Evolutionary conservation across 495 filamentous ascomycete genomes (phyloP).

Genomic region (Penicillium salamii): DNA sequence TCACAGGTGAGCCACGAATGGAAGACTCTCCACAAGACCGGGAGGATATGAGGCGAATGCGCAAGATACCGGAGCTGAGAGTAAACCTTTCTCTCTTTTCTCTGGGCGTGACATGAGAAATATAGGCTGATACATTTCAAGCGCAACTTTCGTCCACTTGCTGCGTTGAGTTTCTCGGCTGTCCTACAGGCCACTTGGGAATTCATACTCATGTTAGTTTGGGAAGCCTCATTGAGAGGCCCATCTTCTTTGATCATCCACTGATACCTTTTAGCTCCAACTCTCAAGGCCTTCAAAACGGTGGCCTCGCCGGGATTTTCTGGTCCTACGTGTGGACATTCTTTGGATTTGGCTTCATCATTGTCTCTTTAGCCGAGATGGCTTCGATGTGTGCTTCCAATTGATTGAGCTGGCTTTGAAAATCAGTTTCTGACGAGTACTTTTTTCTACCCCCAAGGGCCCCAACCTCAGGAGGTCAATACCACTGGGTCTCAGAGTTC

Average conservation of each 20-base stretch:
- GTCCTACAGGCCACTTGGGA: conserved; percentile 26
- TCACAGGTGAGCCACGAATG: not conserved
- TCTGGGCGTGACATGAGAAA: not conserved
- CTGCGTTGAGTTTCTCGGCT: conserved; percentile 22
- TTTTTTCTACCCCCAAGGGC: not conserved
- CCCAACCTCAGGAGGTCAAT: conserved; percentile 36
- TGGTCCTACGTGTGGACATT: conserved; percentile 31
- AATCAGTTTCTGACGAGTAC: conserved; percentile 26
- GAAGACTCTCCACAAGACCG: conserved; percentile 2
- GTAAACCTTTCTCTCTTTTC: not conserved
- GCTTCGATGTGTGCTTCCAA: conserved; percentile 24
- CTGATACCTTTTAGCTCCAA: not conserved
- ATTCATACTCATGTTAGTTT: conserved; percentile 18
- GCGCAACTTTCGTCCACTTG: conserved; percentile 21
- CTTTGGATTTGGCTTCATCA: conserved; percentile 29
- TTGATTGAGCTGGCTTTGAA: conserved; percentile 5
- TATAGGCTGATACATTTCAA: not conserved
- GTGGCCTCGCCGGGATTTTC: conserved; percentile 19
- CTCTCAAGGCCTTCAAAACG: conserved; percentile 13
- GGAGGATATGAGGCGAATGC: conserved; percentile 17
- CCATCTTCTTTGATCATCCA: not conserved
- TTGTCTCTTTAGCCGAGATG: conserved; percentile 35
- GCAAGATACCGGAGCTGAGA: conserved; percentile 18
- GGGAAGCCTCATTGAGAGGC: not conserved
- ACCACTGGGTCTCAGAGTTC: conserved; percentile 52